Base-by-base conservation (phyloP, 1,284 basidiomycete genomes). In the Lentinula novae-zelandiae region DNA sequence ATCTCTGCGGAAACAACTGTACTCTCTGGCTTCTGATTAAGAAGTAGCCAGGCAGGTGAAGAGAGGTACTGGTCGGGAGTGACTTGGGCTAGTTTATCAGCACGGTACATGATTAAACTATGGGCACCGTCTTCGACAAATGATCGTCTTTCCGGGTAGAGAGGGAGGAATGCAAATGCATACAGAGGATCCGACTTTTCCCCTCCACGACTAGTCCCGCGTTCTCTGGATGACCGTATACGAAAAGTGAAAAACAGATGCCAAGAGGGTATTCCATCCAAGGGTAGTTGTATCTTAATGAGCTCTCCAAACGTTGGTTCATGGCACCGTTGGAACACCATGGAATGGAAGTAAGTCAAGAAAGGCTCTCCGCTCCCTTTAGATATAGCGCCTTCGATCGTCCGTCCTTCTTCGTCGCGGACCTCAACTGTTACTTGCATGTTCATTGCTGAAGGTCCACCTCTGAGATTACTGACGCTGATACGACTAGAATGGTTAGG, bases 241-340 rank as follows among this genome's bases (percentile, higher is more conserved):
- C 93, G 86, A 75, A 98, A 96, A 0, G 93, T 93, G 76, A 98
- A 93, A 80, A 96, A 98, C 12, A 99, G 76, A 70, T 98, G 96
- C 82, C 92, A 96, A 54, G 87, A 82, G 27, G 89, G 86, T 54
- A 88, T 82, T 6, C 84, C 82, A 5, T 87, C 79, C 34, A 82
- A 76, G 8, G 93, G 90, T 5, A 98, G 75, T 57, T 84, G 84
- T 17, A 99, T 77, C 73, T 98, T 98, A 76, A 98, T 83, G 48
- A 98, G 82, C 73, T 98, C 96, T 46, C 94, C 94, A 73, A 90
- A 98, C 0, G 93, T 96, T 3, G 94, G 93, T 66, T 90, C 86
- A 64, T 86, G 89, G 69, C 90, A 94, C 52, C 90, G 85, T 67
- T 87, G 82, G 74, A 95, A 96, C 22, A 98, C 92, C 77, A 95